These are phyloP conservation scores for Amphibolis antarctica DNA, from an alignment of 106 monocot genomes.

Conservation along the genomic window DNA sequence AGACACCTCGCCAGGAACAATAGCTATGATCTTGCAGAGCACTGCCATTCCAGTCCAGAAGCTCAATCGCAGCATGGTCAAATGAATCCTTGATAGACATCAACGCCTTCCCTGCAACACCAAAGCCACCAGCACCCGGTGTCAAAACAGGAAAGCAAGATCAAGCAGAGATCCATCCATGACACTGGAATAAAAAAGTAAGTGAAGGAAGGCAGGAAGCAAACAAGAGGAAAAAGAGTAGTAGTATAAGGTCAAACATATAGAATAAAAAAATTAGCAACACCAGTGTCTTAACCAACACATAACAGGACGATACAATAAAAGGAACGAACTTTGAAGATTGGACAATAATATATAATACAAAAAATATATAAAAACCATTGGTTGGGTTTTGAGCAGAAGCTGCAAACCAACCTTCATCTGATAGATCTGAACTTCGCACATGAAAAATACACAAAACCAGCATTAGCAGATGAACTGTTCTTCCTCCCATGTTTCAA, in stretches of 20 bases:
- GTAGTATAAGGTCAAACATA: neutral
- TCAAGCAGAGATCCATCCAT: neutral
- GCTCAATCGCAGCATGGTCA: slow-evolving; percentile 45
- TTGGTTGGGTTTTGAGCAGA: neutral
- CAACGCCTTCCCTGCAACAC: slow-evolving; percentile 33
- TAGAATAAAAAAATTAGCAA: neutral
- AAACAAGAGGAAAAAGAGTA: neutral
- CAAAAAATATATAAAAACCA: neutral
- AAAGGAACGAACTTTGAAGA: neutral
- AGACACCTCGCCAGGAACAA: slow-evolving; percentile 79
- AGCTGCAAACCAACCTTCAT: slow-evolving; percentile 1
- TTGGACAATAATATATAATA: neutral
- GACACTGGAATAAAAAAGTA: neutral
- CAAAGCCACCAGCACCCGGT: neutral
- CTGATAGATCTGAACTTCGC: neutral
- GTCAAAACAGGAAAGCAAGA: neutral
- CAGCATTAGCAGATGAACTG: neutral
- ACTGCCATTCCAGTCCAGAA: slow-evolving; percentile 58
- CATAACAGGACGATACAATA: neutral
- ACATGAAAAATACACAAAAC: neutral
- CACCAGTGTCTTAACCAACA: too few species aligned
- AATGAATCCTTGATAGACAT: slow-evolving; percentile 65
- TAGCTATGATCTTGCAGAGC: slow-evolving; percentile 20
- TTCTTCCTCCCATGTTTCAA: slow-evolving; percentile 3
- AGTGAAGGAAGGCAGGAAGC: neutral